Evolutionary conservation across 192 early-diverging fungal genomes (phyloP).

Genomic region (Phlyctochytrium arcticum): DNA sequence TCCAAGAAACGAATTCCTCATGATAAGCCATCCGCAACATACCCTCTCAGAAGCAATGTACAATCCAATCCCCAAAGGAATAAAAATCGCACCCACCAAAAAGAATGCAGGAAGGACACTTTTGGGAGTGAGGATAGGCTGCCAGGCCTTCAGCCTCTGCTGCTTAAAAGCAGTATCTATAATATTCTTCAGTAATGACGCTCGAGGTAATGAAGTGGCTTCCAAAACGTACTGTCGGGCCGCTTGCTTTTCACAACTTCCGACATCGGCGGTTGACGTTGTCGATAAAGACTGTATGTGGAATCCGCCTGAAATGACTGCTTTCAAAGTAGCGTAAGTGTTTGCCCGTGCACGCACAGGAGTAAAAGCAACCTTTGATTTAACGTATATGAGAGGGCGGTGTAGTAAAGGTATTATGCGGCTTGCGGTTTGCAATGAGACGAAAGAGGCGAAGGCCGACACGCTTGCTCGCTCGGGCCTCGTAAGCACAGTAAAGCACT

Average conservation of each 20-base stretch:
- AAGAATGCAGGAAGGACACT: slow-evolving; percentile 96
- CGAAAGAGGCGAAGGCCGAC: no score
- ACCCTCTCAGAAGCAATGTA: slow-evolving; percentile 82
- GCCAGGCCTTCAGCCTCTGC: slow-evolving; percentile 98
- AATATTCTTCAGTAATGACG: background rate
- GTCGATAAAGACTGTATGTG: no score
- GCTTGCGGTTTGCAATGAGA: no score
- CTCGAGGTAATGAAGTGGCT: background rate
- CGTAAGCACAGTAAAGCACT: no score
- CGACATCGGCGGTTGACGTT: no score
- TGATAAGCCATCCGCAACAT: slow-evolving; percentile 14
- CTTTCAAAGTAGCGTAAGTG: no score
- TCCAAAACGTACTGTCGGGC: slow-evolving; percentile 7
- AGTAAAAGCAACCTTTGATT: no score
- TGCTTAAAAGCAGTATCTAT: slow-evolving; percentile 97
- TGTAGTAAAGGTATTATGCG: no score
- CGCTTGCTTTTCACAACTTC: slow-evolving; percentile 3
- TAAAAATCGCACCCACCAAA: slow-evolving; percentile 88
- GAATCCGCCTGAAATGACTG: no score
- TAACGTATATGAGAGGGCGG: no score
- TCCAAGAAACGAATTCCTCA: background rate
- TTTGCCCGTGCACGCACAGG: no score
- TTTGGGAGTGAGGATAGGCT: slow-evolving; percentile 97
- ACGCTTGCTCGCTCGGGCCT: no score
- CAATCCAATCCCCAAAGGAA: slow-evolving; percentile 89